phyloP scores from a whole-genome alignment of 768 basidiomycete genomes.

The Suillus plorans region DNA sequence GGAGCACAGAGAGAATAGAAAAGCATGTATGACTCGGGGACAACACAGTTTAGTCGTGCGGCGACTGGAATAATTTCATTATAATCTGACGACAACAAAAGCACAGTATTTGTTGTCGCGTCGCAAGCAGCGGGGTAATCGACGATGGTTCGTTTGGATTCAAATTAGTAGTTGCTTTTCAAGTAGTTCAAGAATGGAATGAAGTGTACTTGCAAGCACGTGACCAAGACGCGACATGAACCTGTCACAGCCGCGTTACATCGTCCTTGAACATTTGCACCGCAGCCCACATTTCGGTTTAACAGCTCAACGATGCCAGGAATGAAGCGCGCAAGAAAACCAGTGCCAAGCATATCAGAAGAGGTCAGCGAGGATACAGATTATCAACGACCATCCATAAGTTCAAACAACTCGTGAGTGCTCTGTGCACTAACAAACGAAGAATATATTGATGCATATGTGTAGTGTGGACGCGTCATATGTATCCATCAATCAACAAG shows the following conservation, averaged over 20 bases:
- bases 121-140: too few relatives aligned
- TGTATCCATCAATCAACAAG: slow-evolving; percentile 1
- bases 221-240: slow-evolving; percentile 14
- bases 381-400: neutral
- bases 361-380: slow-evolving; percentile 1
- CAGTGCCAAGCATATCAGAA: slow-evolving; percentile 12
- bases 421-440: neutral
- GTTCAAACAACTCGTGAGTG: slow-evolving; percentile 2
- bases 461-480: neutral
- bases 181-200: too few relatives aligned
- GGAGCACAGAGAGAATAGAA: neutral
- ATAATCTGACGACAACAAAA: too few relatives aligned
- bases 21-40: neutral
- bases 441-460: neutral
- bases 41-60: neutral
- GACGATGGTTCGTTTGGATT: too few relatives aligned
- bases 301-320: neutral
- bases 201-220: slow-evolving; percentile 4
- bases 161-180: too few relatives aligned
- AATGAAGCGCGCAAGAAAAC: slow-evolving; percentile 21
- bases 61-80: too few relatives aligned
- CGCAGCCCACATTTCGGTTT: slow-evolving; percentile 5
- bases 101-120: too few relatives aligned
- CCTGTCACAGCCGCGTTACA: slow-evolving; percentile 4
- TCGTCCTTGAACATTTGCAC: slow-evolving; percentile 15